A percentile compares a stretch with the other conserved stretches of the same genome.
Evolutionary conservation across 208 protist genomes (phyloP).

Genomic region (Trypanosoma melophagium): DNA sequence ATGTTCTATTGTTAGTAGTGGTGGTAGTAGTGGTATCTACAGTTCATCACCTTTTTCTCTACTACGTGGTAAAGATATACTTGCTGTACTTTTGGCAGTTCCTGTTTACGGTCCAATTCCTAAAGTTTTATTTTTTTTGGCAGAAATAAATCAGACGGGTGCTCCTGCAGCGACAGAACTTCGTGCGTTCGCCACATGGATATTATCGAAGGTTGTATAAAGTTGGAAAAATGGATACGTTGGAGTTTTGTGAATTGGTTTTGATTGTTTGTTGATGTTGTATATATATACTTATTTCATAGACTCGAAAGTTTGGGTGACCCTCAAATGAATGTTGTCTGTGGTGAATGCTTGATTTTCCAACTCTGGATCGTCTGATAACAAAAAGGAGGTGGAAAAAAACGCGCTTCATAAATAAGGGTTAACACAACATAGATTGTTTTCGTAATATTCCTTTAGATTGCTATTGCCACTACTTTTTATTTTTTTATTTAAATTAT

Average conservation of each 20-base stretch:
- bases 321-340: too few species aligned
- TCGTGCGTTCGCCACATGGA: conserved; percentile 42
- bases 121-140: conserved; percentile 20
- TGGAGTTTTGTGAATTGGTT: conserved; percentile 6
- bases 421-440: too few species aligned
- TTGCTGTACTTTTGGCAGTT: conserved; percentile 25
- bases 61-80: conserved; percentile 14
- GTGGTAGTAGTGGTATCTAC: background rate
- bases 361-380: too few species aligned
- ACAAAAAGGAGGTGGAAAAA: too few species aligned
- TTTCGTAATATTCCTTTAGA: too few species aligned
- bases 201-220: conserved; percentile 40
- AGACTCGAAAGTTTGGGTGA: conserved; percentile 1
- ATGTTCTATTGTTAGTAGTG: background rate
- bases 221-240: background rate
- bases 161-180: conserved; percentile 19
- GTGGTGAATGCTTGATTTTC: too few species aligned
- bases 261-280: conserved; percentile 11
- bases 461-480: too few species aligned
- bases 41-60: conserved; percentile 19
- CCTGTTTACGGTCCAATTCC: conserved; percentile 21
- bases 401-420: too few species aligned
- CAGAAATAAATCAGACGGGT: conserved; percentile 20
- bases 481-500: too few species aligned
- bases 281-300: conserved; percentile 4